Percentiles rank a stretch among this genome's conserved stretches.
Evolutionary conservation across 2,329 filamentous ascomycete genomes (phyloP).

Genomic region (Aspergillus pseudoviridinutans): DNA sequence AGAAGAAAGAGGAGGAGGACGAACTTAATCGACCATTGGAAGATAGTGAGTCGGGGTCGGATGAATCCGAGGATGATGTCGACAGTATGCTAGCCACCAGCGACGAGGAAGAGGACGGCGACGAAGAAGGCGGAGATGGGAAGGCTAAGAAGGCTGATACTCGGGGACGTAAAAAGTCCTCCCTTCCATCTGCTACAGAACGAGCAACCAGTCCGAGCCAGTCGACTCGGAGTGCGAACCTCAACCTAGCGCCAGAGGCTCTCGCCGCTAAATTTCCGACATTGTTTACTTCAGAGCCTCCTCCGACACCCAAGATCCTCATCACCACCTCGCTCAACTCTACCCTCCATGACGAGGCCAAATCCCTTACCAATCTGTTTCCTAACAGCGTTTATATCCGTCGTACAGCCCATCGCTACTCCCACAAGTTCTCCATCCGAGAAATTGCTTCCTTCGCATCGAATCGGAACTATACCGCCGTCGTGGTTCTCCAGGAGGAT

Average conservation of each 20-base stretch:
- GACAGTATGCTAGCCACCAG: slow-evolving; percentile 73
- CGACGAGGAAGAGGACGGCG: slow-evolving; percentile 49
- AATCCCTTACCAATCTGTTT: slow-evolving; percentile 75
- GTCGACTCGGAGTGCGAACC: slow-evolving; percentile 55
- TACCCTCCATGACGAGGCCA: slow-evolving; percentile 77
- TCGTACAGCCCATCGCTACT: slow-evolving; percentile 75
- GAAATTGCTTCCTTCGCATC: slow-evolving; percentile 85
- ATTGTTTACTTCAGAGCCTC: slow-evolving; percentile 52
- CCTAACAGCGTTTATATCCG: slow-evolving; percentile 78
- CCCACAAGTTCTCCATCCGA: slow-evolving; percentile 84
- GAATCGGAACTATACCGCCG: slow-evolving; percentile 76
- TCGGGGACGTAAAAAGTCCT: slow-evolving; percentile 32
- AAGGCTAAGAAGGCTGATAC: slow-evolving; percentile 28
- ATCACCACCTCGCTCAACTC: slow-evolving; percentile 89
- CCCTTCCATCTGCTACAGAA: slow-evolving; percentile 38
- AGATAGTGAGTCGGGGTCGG: slow-evolving; percentile 42
- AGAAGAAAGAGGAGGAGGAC: slow-evolving; percentile 44
- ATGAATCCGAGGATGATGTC: slow-evolving; percentile 46
- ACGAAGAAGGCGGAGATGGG: slow-evolving; percentile 37
- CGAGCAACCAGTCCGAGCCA: slow-evolving; percentile 53
- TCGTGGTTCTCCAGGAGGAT: slow-evolving; percentile 85
- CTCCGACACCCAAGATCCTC: slow-evolving; percentile 73
- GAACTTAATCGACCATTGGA: slow-evolving; percentile 28
- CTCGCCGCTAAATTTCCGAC: slow-evolving; percentile 58
- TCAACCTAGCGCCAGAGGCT: slow-evolving; percentile 58